phyloP scores from a whole-genome alignment of 2,329 filamentous ascomycete genomes.

The Alternaria triticimaculans region DNA sequence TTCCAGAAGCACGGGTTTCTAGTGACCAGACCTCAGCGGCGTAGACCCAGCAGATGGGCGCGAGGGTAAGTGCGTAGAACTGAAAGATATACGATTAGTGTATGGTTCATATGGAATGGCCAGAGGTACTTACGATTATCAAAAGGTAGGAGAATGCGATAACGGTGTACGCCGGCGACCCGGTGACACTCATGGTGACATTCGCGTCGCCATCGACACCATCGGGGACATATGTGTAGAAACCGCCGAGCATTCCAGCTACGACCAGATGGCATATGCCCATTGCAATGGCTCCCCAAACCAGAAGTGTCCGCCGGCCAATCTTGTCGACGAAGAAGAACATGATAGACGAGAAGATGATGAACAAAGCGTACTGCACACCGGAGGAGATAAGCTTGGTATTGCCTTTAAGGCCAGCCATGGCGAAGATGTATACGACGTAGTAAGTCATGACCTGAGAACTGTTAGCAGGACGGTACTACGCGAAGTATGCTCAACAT shows the following conservation, averaged over 20 bases:
- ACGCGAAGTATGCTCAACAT: conserved; percentile 59
- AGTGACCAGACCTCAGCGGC: conserved; percentile 69
- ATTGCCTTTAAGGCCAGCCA: conserved; percentile 69
- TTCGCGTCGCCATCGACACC: conserved; percentile 59
- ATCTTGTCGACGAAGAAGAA: conserved; percentile 76
- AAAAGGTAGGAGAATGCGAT: conserved; percentile 76
- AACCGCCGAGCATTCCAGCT: conserved; percentile 60
- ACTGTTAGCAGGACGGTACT: background rate
- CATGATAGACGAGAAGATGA: conserved; percentile 77
- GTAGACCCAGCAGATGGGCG: conserved; percentile 65
- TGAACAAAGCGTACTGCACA: conserved; percentile 81
- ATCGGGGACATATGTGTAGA: conserved; percentile 34
- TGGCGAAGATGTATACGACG: conserved; percentile 69
- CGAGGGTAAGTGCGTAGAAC: conserved; percentile 70
- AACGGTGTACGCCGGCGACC: conserved; percentile 56
- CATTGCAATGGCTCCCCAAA: conserved; percentile 71
- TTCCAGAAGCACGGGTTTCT: conserved; percentile 65
- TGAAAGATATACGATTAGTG: background rate
- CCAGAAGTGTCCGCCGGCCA: conserved; percentile 72
- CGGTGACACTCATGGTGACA: conserved; percentile 60
- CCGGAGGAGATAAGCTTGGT: conserved; percentile 69
- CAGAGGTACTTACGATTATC: conserved; percentile 59
- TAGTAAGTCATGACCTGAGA: conserved; percentile 21
- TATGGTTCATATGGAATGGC: too few species aligned
- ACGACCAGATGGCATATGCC: conserved; percentile 60